phyloP scores from a whole-genome alignment of 192 early-diverging fungal genomes.

The Funneliformis geosporum region DNA sequence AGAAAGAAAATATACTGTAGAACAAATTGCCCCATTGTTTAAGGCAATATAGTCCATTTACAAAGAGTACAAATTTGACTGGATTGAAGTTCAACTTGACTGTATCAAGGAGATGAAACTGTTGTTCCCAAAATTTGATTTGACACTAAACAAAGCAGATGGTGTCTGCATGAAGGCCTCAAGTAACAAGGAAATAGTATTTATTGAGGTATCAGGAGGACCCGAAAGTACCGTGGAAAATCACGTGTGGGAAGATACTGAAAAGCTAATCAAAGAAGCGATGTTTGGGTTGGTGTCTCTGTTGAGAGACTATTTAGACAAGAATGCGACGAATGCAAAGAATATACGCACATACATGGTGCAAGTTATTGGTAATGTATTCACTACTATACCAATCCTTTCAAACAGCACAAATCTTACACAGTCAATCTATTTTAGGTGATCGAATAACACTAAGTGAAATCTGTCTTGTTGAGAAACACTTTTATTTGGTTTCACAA shows the following conservation, averaged over 20 bases:
- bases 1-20: slow-evolving; percentile 24
- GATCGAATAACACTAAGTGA: slow-evolving; percentile 2
- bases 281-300: slow-evolving; percentile 30
- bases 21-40: slow-evolving; percentile 26
- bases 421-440: background rate
- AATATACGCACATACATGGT: slow-evolving; percentile 12
- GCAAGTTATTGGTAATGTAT: slow-evolving; percentile 30
- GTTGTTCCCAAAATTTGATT: background rate
- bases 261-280: slow-evolving; percentile 18
- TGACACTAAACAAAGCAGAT: no score
- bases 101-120: slow-evolving; percentile 18
- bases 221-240: no score
- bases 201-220: no score
- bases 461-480: background rate
- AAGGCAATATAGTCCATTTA: slow-evolving; percentile 31
- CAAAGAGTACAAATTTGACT: slow-evolving; percentile 22
- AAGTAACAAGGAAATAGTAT: no score
- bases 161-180: no score
- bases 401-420: slow-evolving; percentile 14
- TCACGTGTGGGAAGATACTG: no score
- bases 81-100: slow-evolving; percentile 15
- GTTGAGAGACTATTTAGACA: slow-evolving; percentile 27
- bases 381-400: slow-evolving; percentile 1
- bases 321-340: background rate
- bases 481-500: background rate